Conservation (phyloP, 2,329 filamentous ascomycete genomes). For the Fusarium setosum region DNA sequence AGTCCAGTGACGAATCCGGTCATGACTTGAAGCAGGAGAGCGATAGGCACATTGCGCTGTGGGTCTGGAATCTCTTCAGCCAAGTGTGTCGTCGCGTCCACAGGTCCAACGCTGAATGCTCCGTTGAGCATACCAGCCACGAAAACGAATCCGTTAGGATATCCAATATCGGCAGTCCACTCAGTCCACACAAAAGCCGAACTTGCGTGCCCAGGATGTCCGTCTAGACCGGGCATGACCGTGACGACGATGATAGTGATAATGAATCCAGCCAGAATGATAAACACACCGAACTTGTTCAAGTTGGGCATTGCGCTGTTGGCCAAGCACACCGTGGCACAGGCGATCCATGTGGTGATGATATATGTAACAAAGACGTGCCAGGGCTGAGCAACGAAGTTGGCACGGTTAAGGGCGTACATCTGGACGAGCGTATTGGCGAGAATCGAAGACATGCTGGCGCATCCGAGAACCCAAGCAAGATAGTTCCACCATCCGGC, state of each 20-base stretch:
- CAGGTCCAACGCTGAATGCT: conserved; percentile 74
- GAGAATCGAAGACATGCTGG: conserved; percentile 55
- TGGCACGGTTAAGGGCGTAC: conserved; percentile 55
- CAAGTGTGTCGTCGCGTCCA: conserved; percentile 73
- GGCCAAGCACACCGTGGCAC: conserved; percentile 60
- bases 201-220: conserved; percentile 44
- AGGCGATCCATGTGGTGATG: conserved; percentile 53
- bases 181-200: conserved; percentile 54
- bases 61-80: conserved; percentile 72
- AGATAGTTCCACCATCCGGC: conserved; percentile 60
- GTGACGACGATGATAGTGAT: conserved; percentile 66
- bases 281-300: conserved; percentile 64
- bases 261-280: conserved; percentile 62
- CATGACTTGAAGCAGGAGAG: conserved; percentile 61
- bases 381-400: conserved; percentile 52
- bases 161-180: conserved; percentile 54
- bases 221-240: conserved; percentile 58
- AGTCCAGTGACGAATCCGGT: conserved; percentile 65
- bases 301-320: conserved; percentile 64
- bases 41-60: conserved; percentile 63
- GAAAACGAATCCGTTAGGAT: conserved; percentile 55
- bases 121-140: conserved; percentile 66
- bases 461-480: conserved; percentile 53
- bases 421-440: conserved; percentile 56
- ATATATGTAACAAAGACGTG: conserved; percentile 58